phyloP scores from a whole-genome alignment of 352 stramenopile species.

The Phytopythium aichiense region DNA sequence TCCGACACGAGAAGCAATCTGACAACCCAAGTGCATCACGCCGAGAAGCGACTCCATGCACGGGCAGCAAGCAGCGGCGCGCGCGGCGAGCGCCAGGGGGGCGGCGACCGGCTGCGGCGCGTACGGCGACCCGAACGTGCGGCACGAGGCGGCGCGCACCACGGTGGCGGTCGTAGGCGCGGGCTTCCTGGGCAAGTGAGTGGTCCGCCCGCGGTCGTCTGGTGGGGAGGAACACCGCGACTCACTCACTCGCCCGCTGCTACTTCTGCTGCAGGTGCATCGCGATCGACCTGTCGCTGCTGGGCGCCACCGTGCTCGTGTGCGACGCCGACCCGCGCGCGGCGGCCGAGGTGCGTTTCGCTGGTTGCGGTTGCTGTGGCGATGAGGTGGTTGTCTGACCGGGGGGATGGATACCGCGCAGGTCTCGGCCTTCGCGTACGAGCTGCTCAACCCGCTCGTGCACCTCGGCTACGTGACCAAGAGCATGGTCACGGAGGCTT shows the following conservation, averaged over 20 bases:
- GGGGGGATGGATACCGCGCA: slow-evolving; percentile 5
- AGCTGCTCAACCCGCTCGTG: slow-evolving; percentile 63
- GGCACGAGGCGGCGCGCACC: slow-evolving; percentile 8
- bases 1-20: too few species aligned
- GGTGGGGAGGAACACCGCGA: too few species aligned
- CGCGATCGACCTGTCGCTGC: slow-evolving; percentile 61
- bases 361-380: not conserved
- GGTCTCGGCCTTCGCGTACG: slow-evolving; percentile 54
- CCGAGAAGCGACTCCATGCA: not conserved
- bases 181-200: slow-evolving; percentile 53
- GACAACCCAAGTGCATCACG: too few species aligned
- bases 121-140: slow-evolving; percentile 18
- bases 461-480: slow-evolving; percentile 77
- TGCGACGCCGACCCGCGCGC: slow-evolving; percentile 52
- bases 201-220: not conserved
- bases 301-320: slow-evolving; percentile 52
- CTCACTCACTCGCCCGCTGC: too few species aligned
- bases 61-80: not conserved
- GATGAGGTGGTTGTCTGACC: not conserved
- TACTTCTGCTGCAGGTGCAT: slow-evolving; percentile 31
- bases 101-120: slow-evolving; percentile 9
- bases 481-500: slow-evolving; percentile 62
- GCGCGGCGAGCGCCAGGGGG: slow-evolving; percentile 4
- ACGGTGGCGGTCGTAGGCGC: slow-evolving; percentile 60
- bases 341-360: slow-evolving; percentile 22